Percentiles rank a stretch among this genome's conserved stretches.
These are phyloP conservation scores for Leucocoprinus leucothites DNA, from an alignment of 768 basidiomycete species.

Conservation along the genomic window DNA sequence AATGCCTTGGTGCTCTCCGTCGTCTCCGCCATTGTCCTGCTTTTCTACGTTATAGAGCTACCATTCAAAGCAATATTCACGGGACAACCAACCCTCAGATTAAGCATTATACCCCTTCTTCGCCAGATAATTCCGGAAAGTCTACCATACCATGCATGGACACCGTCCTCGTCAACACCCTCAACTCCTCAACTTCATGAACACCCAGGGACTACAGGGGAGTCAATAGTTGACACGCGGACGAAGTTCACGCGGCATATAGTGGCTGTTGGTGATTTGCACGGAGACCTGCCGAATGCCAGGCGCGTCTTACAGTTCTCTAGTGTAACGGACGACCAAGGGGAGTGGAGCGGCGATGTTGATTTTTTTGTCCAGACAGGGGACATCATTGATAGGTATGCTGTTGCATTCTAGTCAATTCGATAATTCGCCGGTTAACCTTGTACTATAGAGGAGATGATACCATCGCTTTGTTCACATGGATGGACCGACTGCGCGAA, in stretches of 20 bases:
- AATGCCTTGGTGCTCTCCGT: neutral
- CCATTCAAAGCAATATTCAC: neutral
- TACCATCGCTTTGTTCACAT: constrained; percentile 78
- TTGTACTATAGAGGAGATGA: constrained; percentile 68
- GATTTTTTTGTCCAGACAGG: constrained; percentile 94
- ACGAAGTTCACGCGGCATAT: constrained; percentile 51
- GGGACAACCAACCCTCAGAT: neutral
- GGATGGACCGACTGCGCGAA: constrained; percentile 80
- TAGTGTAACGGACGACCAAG: constrained; percentile 65
- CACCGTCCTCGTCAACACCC: neutral
- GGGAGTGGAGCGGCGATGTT: constrained; percentile 78
- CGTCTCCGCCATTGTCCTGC: neutral
- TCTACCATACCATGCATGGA: neutral
- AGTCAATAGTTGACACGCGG: constrained; percentile 12
- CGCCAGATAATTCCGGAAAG: constrained; percentile 1
- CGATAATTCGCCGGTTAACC: neutral
- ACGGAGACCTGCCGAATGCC: constrained; percentile 84
- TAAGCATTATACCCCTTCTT: neutral
- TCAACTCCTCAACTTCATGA: too few species aligned
- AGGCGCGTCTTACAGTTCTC: constrained; percentile 78
- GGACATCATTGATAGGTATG: constrained; percentile 89
- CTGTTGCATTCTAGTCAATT: constrained; percentile 6
- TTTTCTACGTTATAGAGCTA: neutral
- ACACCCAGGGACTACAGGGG: neutral
- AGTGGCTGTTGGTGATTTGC: constrained; percentile 89